Base-by-base conservation (phyloP, 1,284 basidiomycete genomes). In the Ustilago shanxiensis region DNA sequence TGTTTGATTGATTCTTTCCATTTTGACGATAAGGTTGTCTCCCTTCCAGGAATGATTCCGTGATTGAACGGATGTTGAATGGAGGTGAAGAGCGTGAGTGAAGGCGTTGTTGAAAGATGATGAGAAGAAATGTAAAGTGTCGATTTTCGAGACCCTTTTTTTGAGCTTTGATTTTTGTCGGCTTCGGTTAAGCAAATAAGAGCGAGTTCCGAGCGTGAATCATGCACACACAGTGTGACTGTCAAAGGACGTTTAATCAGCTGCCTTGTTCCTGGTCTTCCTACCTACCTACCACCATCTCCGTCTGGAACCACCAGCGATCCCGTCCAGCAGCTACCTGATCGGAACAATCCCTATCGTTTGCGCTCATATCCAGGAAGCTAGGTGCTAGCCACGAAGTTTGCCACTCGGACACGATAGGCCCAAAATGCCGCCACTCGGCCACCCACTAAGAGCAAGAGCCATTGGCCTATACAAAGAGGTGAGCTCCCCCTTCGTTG, bases 361-460 rank as follows among this genome's bases (percentile, higher is more conserved):
- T n/a, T n/a, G n/a, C n/a, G n/a, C n/a, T n/a, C n/a, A n/a, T n/a
- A n/a, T n/a, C n/a, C n/a, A n/a, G n/a, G n/a, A n/a, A n/a, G n/a
- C n/a, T n/a, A n/a, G n/a, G n/a, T n/a, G n/a, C n/a, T n/a, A n/a
- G n/a, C n/a, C 31, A 33, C 31, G 31, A 11, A 33, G 31, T 33
- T 37, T 13, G 37, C 39, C 10, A 41, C 24, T 47, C 29, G 26
- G 16, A 39, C 18, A 37, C 20, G 37, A 44, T n/a, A n/a, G n/a
- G n/a, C n/a, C n/a, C n/a, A n/a, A n/a, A n/a, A 85, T 85, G 83
- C 83, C 82, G 20, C 83, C 83, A 26, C 61, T 75, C 29, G 83
- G 82, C 10, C 82, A 85, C 37, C 82, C 81, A 26, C 57, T 85
- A 45, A 79, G 83, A 16, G 73, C 82, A 8, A 72, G 80, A 53